These are phyloP conservation scores for Danielozyma ontarioensis DNA, from an alignment of 805 yeast genomes.

Conservation along the genomic window DNA sequence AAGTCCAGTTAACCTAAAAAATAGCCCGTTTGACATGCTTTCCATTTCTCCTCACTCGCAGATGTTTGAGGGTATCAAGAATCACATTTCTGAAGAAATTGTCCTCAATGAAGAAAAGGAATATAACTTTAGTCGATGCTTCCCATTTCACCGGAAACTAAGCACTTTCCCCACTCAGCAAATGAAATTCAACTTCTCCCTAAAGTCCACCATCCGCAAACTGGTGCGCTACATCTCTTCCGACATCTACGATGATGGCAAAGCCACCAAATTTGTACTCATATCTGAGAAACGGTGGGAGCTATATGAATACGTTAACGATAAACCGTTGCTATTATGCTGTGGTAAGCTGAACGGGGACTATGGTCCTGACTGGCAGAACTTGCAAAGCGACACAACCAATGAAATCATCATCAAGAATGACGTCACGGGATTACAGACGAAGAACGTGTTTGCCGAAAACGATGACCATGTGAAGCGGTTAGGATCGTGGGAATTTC, in stretches of 20 bases:
- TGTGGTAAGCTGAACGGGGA: constrained; percentile 71
- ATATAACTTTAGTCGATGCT: constrained; percentile 66
- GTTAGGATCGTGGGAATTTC: constrained; percentile 52
- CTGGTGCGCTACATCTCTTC: constrained; percentile 16
- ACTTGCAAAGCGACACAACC: constrained; percentile 17
- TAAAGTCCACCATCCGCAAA: constrained; percentile 15
- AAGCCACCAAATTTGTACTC: constrained; percentile 59
- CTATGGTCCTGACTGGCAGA: constrained; percentile 48
- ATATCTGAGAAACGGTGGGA: constrained; percentile 70
- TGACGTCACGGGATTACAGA: too few relatives aligned
- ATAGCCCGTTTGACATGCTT: neutral
- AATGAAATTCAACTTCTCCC: constrained; percentile 30
- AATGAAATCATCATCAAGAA: constrained; percentile 8
- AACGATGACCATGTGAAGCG: constrained; percentile 25
- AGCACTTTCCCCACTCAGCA: constrained; percentile 51
- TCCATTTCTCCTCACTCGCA: neutral
- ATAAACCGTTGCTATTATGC: constrained; percentile 52
- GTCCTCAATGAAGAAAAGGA: constrained; percentile 44
- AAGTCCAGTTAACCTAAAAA: too few relatives aligned
- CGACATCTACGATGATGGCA: constrained; percentile 43
- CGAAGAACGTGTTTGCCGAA: constrained; percentile 2
- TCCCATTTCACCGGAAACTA: constrained; percentile 71
- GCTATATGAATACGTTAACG: constrained; percentile 49
- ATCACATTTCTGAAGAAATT: neutral
- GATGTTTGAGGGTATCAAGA: too few relatives aligned